Evolutionary conservation across 768 basidiomycete genomes (phyloP), one percentile per base, ranked within the genome.

Genomic region (Phaeotremella fagi): DNA sequence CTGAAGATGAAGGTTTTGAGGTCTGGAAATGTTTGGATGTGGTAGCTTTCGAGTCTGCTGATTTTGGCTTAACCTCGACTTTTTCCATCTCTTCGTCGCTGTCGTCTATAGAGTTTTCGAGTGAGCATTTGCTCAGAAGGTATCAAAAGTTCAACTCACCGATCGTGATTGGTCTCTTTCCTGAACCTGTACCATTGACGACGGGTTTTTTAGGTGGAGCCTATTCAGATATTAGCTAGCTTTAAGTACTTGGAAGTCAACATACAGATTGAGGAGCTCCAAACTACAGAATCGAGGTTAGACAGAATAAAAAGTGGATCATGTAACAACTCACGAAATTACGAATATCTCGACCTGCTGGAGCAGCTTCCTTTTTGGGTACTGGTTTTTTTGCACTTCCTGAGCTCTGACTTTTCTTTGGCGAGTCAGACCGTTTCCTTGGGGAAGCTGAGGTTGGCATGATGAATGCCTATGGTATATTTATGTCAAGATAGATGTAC

Each of bases 131-230:
- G 22, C 37, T 29, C n/a, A n/a, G n/a, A n/a, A n/a, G n/a, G n/a
- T n/a, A n/a, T n/a, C n/a, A n/a, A n/a, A n/a, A n/a, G 25, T 15
- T 2, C 22, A 44, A 43, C 60, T 28, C 33, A 62, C 66, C 66
- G 16, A 70, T 70, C 2, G 63, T 60, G 24, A 70, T 70, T 14
- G 68, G 65, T 26, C 58, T 48, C 38, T 54, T 60, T 5, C 63
- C 63, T 3, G 63, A 55, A 1, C 68, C 68, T 2, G 38, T 14
- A 14, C 48, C 18, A 23, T 52, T 46, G n/a, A 22, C 25, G 18
- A 20, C 28, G 20, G 50, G 48, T 24, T 50, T 52, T 43, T 24
- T 28, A 11, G 38, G 4, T 22, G 28, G 7, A 14, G 46, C 9
- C 29, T 28, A 11, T 35, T 26, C 53, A 37, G n/a, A 11, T 37